Evolutionary conservation across 2,329 filamentous ascomycete species (phyloP).

Genomic region (Colletotrichum navitas): DNA sequence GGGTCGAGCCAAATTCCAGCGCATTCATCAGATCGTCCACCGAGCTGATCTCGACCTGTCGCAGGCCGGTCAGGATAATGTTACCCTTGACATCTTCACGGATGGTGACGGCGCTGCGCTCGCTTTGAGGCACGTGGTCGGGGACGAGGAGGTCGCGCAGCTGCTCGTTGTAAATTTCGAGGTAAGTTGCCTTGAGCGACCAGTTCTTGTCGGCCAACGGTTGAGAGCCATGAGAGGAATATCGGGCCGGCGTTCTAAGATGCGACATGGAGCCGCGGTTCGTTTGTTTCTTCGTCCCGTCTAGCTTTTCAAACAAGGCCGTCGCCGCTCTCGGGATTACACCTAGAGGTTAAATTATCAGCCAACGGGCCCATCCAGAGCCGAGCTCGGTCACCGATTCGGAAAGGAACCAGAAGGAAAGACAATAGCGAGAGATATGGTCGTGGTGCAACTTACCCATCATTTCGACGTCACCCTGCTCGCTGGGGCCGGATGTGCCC

Average conservation of each 20-base stretch:
- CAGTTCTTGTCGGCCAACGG: conserved; percentile 77
- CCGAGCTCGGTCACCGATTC: neutral
- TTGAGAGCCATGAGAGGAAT: conserved; percentile 69
- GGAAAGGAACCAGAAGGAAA: too few relatives aligned
- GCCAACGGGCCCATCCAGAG: conserved; percentile 7
- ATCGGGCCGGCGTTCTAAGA: conserved; percentile 82
- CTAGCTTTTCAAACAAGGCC: conserved; percentile 88
- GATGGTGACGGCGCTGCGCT: conserved; percentile 87
- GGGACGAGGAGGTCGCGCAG: conserved; percentile 89
- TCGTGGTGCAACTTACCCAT: conserved; percentile 75
- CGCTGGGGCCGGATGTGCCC: conserved; percentile 89
- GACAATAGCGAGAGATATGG: neutral
- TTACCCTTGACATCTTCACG: conserved; percentile 95
- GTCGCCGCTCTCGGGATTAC: conserved; percentile 94
- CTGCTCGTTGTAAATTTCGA: conserved; percentile 98
- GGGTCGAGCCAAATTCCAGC: conserved; percentile 91
- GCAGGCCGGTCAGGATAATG: conserved; percentile 91
- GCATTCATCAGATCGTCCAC: conserved; percentile 91
- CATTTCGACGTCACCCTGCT: conserved; percentile 76
- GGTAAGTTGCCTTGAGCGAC: conserved; percentile 94
- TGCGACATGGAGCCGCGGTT: conserved; percentile 80
- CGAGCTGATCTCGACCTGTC: conserved; percentile 88
- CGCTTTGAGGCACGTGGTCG: conserved; percentile 75
- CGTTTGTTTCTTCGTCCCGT: conserved; percentile 63
- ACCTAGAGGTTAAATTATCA: conserved; percentile 64